phyloP scores from a whole-genome alignment of 805 yeast genomes.

The Blastobotrys robertii region DNA sequence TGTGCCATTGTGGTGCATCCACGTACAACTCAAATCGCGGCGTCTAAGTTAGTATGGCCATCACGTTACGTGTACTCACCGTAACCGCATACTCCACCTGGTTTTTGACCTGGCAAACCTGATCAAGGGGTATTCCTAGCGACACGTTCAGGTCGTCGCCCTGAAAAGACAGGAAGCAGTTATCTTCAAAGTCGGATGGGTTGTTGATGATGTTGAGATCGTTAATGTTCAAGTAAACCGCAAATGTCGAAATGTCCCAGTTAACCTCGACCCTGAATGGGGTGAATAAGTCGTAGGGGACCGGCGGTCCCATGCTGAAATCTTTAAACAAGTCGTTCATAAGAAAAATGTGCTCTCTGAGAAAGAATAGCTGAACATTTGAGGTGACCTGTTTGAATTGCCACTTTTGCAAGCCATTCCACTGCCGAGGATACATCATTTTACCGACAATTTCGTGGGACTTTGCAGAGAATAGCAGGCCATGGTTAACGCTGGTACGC shows the following conservation, averaged over 20 bases:
- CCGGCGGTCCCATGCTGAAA: constrained; percentile 54
- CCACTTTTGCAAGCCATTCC: constrained; percentile 81
- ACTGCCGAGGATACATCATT: constrained; percentile 61
- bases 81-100: constrained; percentile 14
- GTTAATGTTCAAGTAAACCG: constrained; percentile 67
- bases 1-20: constrained; percentile 89
- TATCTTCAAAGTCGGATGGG: constrained; percentile 75
- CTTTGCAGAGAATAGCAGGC: constrained; percentile 55
- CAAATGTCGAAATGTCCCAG: constrained; percentile 50
- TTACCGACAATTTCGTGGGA: constrained; percentile 45
- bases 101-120: constrained; percentile 22
- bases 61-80: constrained; percentile 1
- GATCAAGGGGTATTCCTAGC: constrained; percentile 48
- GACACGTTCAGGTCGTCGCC: constrained; percentile 47
- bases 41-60: constrained; percentile 24
- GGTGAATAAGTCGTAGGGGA: constrained; percentile 65
- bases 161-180: constrained; percentile 62
- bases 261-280: constrained; percentile 55
- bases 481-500: constrained; percentile 83
- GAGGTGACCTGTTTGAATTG: constrained; percentile 42
- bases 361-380: constrained; percentile 48
- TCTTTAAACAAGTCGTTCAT: constrained; percentile 66
- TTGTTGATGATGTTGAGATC: constrained; percentile 82
- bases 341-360: constrained; percentile 74
- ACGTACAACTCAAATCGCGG: constrained; percentile 52